Evolutionary conservation across 257 asterid species (phyloP).

Genomic region (Ehretia macrophylla): DNA sequence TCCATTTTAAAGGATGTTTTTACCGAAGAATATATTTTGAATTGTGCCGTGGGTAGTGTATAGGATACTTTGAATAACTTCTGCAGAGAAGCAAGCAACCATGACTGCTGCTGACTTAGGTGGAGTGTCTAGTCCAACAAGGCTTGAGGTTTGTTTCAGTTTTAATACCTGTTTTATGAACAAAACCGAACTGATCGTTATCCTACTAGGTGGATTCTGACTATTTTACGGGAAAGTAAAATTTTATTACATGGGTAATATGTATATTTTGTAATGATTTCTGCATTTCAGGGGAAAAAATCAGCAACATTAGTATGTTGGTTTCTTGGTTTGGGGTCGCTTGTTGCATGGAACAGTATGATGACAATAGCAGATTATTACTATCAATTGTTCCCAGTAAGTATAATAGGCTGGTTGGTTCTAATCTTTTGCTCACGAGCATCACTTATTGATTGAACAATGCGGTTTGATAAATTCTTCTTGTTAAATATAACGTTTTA

Average conservation of each 20-base stretch:
- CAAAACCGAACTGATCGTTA: too few species aligned
- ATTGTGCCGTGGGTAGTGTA: not conserved
- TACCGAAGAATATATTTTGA: not conserved
- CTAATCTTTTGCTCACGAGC: not conserved
- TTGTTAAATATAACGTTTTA: not conserved
- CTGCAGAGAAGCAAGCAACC: constrained; percentile 14
- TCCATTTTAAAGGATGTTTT: not conserved
- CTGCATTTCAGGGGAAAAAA: constrained; percentile 28
- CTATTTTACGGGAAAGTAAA: not conserved
- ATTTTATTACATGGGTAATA: not conserved
- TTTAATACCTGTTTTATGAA: too few species aligned
- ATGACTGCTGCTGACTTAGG: constrained; percentile 22
- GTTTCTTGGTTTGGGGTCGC: constrained; percentile 36
- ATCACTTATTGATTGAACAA: not conserved
- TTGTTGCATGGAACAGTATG: constrained; percentile 37
- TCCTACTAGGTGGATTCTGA: not conserved
- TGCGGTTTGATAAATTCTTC: not conserved
- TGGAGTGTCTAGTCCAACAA: constrained; percentile 33
- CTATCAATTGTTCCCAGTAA: constrained; percentile 33
- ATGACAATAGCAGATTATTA: constrained; percentile 39
- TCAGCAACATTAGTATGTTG: constrained; percentile 25
- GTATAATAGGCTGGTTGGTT: not conserved
- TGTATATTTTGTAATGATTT: not conserved
- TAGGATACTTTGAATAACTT: not conserved
- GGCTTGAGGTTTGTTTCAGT: constrained; percentile 59